Evolutionary conservation across 148 eudicot genomes (phyloP).

Genomic region (Silene latifolia): DNA sequence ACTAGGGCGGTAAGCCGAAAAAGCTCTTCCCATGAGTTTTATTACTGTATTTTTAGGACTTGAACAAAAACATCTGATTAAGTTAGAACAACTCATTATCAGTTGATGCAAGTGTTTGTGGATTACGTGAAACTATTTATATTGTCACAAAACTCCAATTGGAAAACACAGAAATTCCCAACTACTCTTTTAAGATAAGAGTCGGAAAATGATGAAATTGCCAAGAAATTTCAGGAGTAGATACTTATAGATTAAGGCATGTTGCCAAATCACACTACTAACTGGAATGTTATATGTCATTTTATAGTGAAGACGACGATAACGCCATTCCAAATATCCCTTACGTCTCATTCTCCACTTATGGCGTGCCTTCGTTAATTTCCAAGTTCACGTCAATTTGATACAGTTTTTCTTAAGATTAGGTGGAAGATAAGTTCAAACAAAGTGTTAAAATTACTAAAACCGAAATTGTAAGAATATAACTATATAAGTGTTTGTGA

Average conservation of each 20-base stretch:
- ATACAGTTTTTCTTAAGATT: too few relatives aligned
- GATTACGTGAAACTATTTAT: too few relatives aligned
- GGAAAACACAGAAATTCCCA: not conserved
- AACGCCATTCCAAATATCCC: constrained; percentile 3
- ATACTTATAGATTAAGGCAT: constrained; percentile 8
- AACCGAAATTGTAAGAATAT: not conserved
- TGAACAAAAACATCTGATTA: too few relatives aligned
- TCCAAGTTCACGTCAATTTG: not conserved
- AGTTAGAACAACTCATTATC: too few relatives aligned
- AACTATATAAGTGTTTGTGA: not conserved
- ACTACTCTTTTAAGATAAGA: not conserved
- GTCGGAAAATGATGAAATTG: not conserved
- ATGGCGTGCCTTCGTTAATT: not conserved
- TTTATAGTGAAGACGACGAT: constrained; percentile 11
- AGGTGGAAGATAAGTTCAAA: too few relatives aligned
- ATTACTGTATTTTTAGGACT: too few relatives aligned
- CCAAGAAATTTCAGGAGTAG: not conserved
- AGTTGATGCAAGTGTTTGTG: too few relatives aligned
- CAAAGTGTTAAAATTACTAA: too few relatives aligned
- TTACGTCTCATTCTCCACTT: not conserved
- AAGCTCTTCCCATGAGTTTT: too few relatives aligned
- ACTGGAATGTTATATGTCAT: not conserved
- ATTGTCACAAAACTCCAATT: not conserved
- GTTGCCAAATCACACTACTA: not conserved
- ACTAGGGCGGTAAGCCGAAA: too few relatives aligned